Evolutionary conservation across 2,329 filamentous ascomycete species (phyloP).

Genomic region (Fusarium irregulare): DNA sequence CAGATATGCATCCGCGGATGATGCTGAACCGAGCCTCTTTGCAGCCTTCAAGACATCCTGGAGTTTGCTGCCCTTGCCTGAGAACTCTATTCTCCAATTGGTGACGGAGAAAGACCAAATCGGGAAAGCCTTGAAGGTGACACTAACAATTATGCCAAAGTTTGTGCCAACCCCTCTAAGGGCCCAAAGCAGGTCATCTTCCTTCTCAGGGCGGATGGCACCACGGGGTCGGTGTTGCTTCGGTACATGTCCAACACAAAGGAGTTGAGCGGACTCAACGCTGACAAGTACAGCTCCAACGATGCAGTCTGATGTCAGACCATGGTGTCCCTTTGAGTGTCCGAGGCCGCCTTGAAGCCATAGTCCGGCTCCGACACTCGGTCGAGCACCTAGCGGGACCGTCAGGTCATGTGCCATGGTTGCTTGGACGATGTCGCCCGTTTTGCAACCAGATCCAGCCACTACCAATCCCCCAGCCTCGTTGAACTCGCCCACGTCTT

Average conservation of each 20-base stretch:
- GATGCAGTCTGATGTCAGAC: slow-evolving; percentile 69
- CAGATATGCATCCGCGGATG: slow-evolving; percentile 67
- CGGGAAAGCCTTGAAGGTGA: slow-evolving; percentile 60
- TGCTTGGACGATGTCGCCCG: slow-evolving; percentile 63
- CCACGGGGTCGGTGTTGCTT: slow-evolving; percentile 54
- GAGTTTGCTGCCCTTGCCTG: slow-evolving; percentile 24
- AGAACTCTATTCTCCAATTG: slow-evolving; percentile 56
- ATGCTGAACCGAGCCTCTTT: slow-evolving; percentile 52
- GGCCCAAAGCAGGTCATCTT: slow-evolving; percentile 66
- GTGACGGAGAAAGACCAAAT: slow-evolving; percentile 55
- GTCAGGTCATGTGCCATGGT: slow-evolving; percentile 61
- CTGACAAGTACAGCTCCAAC: slow-evolving; percentile 70
- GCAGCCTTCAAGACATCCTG: no score
- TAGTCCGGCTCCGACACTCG: slow-evolving; percentile 71
- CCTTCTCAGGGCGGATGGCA: slow-evolving; percentile 58
- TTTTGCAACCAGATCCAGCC: slow-evolving; percentile 66
- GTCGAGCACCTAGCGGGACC: slow-evolving; percentile 69
- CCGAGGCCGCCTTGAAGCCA: slow-evolving; percentile 75
- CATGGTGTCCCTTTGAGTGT: slow-evolving; percentile 65
- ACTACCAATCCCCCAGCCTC: slow-evolving; percentile 55
- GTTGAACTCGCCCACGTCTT: slow-evolving; percentile 15
- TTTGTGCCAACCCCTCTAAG: slow-evolving; percentile 70
- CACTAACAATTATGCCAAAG: slow-evolving; percentile 66
- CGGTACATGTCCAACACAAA: slow-evolving; percentile 65
- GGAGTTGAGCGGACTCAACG: slow-evolving; percentile 58